These are phyloP conservation scores for Capronia epimyces DNA, from an alignment of 2,329 filamentous ascomycete genomes.

Conservation along the genomic window DNA sequence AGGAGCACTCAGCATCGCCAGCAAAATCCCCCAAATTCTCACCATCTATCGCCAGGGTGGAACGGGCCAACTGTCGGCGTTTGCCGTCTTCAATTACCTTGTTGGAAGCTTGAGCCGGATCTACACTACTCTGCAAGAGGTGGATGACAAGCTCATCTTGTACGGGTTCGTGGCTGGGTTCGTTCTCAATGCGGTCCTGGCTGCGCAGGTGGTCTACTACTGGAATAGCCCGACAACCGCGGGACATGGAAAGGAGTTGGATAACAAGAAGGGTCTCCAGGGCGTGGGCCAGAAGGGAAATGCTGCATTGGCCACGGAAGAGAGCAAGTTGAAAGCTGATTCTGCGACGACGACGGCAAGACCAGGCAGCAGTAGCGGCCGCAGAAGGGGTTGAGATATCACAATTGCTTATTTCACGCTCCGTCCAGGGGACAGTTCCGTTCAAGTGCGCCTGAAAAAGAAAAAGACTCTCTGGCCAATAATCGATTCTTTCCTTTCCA, in stretches of 20 bases:
- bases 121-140: constrained; percentile 96
- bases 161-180: constrained; percentile 93
- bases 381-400: constrained; percentile 17
- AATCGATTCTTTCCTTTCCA: too few relatives aligned
- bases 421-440: too few relatives aligned
- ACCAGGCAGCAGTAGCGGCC: constrained; percentile 24
- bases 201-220: constrained; percentile 89
- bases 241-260: constrained; percentile 25
- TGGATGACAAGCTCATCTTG: constrained; percentile 91
- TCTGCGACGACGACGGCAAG: constrained; percentile 11
- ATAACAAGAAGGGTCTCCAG: constrained; percentile 10
- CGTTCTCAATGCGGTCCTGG: constrained; percentile 78
- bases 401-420: too few relatives aligned
- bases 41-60: constrained; percentile 79
- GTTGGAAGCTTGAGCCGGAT: constrained; percentile 86
- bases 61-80: constrained; percentile 93
- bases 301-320: constrained; percentile 23
- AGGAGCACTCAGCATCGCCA: constrained; percentile 74
- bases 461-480: too few relatives aligned
- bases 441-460: too few relatives aligned
- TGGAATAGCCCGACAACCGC: constrained; percentile 60
- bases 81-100: constrained; percentile 98
- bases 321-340: constrained; percentile 16
- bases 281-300: constrained; percentile 19
- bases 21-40: constrained; percentile 89